Evolutionary conservation across 768 basidiomycete genomes (phyloP), one percentile per base, ranked within the genome.

Genomic region (Termitomyces sp.): DNA sequence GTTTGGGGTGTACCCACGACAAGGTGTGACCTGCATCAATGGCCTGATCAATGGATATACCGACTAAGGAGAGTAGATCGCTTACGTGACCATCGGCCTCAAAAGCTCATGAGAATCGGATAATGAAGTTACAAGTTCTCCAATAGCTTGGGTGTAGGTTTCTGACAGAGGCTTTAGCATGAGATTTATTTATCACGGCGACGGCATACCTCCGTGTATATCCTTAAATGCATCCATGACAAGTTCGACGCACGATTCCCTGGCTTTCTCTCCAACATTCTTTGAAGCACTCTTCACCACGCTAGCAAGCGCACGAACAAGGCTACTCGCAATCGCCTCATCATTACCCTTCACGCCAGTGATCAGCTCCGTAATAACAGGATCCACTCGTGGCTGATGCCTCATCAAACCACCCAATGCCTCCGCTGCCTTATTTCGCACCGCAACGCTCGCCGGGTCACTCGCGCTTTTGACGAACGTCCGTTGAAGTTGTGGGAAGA

Each of bases 401-500:
- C 82, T 83, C 94, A 98, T 97, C 66, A 99, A 76, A 4, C 86
- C 81, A 13, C 95, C 95, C 1, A 98, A 79, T 12, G 92, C 95
- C 41, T 87, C 80, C 0, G 87, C 93, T 0, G 94, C 94, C 53
- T 85, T 85, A 58, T 78, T 86, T 52, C 96, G 85, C 26, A 98
- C 92, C 16, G 84, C 82, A 0, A 82, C 74, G 60, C 90, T 92
- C 2, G 87, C 79, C 8, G 87, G 71, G 68, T 98, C 95, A 56
- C 88, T 83, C 2, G 89, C 81, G 44, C 93, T 90, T 74, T 98
- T 98, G 68, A 97, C 90, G 66, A 98, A 98, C 0, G 94, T 98
- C 34, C 95, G 84, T 66, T 98, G 96, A 34, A 98, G 74, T 65
- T 98, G 97, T 2, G 96, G 97, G 82, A 98, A 98, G 86, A 98